These are phyloP conservation scores for Alisma plantagoaquatica DNA, from an alignment of 106 monocot genomes.

Conservation along the genomic window DNA sequence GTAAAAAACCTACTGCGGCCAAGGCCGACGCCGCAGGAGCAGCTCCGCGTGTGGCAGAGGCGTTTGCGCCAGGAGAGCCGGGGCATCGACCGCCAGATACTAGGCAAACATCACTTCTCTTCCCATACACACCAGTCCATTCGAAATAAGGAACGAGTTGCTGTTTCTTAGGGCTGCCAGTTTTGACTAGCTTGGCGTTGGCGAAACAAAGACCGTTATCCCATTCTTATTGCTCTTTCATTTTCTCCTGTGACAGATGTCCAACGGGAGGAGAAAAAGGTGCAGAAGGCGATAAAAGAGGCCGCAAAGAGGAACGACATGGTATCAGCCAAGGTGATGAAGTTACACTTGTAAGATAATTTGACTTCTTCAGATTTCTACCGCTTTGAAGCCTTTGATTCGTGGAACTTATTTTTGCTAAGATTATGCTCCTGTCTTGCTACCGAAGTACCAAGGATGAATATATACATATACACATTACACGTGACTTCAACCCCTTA, in stretches of 20 bases:
- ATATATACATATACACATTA: too few relatives aligned
- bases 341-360: conserved; percentile 70
- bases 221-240: not conserved
- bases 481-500: too few relatives aligned
- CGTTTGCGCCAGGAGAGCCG: conserved; percentile 82
- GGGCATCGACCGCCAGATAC: conserved; percentile 80
- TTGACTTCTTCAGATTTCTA: not conserved
- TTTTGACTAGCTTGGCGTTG: too few relatives aligned
- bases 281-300: conserved; percentile 87
- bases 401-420: too few relatives aligned
- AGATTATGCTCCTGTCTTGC: too few relatives aligned
- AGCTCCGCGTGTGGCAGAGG: conserved; percentile 79
- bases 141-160: too few relatives aligned
- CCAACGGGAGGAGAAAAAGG: conserved; percentile 77
- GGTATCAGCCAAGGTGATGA: conserved; percentile 77
- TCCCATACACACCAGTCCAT: not conserved
- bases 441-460: too few relatives aligned
- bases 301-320: too few relatives aligned
- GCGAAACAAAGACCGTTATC: too few relatives aligned
- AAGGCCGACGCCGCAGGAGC: conserved; percentile 68
- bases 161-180: too few relatives aligned
- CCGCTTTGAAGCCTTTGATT: too few relatives aligned
- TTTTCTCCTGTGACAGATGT: conserved; percentile 33
- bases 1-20: conserved; percentile 73
- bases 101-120: conserved; percentile 22